These are phyloP conservation scores for Ottelia alismoides DNA, from an alignment of 106 monocot genomes.

Conservation along the genomic window DNA sequence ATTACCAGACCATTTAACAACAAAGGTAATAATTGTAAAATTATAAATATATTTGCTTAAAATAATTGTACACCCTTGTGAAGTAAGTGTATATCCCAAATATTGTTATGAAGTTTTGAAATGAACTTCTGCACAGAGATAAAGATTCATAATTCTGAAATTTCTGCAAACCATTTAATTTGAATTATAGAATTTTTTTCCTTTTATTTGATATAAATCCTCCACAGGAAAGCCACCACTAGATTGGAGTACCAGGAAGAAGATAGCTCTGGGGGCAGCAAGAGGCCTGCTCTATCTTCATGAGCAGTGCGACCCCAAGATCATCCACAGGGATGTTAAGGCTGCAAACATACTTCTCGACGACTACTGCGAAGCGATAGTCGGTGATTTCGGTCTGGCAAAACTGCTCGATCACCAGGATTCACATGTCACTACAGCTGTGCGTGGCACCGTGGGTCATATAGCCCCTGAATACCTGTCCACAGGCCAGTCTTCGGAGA, in stretches of 20 bases:
- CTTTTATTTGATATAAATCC: too few relatives aligned
- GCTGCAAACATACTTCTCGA: constrained; percentile 12
- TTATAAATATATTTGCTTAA: too few relatives aligned
- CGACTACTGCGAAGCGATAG: constrained; percentile 10
- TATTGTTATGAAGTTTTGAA: too few relatives aligned
- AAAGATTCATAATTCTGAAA: too few relatives aligned
- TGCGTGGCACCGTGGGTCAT: constrained; percentile 11
- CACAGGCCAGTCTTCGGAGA: constrained; percentile 13
- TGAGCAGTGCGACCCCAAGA: constrained; percentile 14
- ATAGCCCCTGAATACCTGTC: constrained; percentile 15
- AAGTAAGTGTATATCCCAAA: too few relatives aligned
- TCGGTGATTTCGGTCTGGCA: too few relatives aligned
- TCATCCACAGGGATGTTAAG: constrained; percentile 16
- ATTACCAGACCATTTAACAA: too few relatives aligned
- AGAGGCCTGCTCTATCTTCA: constrained; percentile 9
- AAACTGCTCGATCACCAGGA: constrained; percentile 14
- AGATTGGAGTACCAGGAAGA: constrained; percentile 15
- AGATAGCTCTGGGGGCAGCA: constrained; percentile 15
- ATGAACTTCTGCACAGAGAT: too few relatives aligned
- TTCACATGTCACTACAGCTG: constrained; percentile 12
- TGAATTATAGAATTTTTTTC: too few relatives aligned
- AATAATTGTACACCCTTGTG: too few relatives aligned
- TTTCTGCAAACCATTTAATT: too few relatives aligned
- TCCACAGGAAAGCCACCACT: constrained; percentile 13
- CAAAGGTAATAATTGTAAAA: too few relatives aligned